Percentiles rank a stretch among this genome's conserved stretches.
phyloP scores from a whole-genome alignment of 805 yeast genomes.

The Cyberlindnera japonica region DNA sequence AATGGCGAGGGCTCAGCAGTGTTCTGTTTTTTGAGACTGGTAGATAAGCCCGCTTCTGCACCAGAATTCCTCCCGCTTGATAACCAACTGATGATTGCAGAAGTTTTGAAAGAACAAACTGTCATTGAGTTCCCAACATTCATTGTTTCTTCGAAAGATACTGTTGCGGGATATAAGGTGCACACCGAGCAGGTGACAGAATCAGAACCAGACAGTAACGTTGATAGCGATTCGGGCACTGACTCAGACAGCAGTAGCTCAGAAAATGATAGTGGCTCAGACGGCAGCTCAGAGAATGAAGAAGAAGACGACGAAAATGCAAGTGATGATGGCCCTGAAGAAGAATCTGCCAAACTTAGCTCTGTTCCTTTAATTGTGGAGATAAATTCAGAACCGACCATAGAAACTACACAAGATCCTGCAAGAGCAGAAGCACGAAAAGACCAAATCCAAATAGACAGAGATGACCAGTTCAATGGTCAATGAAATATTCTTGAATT shows the following conservation, averaged over 20 bases:
- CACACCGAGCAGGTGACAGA: slow-evolving; percentile 10
- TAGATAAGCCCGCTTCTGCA: slow-evolving; percentile 29
- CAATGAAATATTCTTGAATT: too few relatives aligned
- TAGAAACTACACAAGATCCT: not conserved
- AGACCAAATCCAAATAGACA: too few relatives aligned
- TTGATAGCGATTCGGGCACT: slow-evolving; percentile 2
- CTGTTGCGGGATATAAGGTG: slow-evolving; percentile 28
- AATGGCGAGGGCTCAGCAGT: slow-evolving; percentile 13
- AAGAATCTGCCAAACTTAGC: slow-evolving; percentile 16
- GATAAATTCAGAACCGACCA: not conserved
- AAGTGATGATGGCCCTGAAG: slow-evolving; percentile 22
- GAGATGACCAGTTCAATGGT: too few relatives aligned
- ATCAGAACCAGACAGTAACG: not conserved
- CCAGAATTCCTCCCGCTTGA: slow-evolving; percentile 39
- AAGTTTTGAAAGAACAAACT: slow-evolving; percentile 48
- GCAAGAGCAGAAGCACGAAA: not conserved
- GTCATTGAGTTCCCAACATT: slow-evolving; percentile 81
- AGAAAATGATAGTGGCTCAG: slow-evolving; percentile 15
- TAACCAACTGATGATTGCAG: slow-evolving; percentile 37
- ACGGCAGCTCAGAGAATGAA: slow-evolving; percentile 11
- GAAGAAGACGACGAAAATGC: slow-evolving; percentile 11
- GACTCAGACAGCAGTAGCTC: slow-evolving; percentile 13
- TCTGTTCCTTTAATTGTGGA: not conserved
- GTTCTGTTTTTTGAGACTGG: slow-evolving; percentile 29
- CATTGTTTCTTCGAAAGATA: slow-evolving; percentile 35